Base-by-base conservation (phyloP, 768 basidiomycete species). In the Mycena indigotica region DNA sequence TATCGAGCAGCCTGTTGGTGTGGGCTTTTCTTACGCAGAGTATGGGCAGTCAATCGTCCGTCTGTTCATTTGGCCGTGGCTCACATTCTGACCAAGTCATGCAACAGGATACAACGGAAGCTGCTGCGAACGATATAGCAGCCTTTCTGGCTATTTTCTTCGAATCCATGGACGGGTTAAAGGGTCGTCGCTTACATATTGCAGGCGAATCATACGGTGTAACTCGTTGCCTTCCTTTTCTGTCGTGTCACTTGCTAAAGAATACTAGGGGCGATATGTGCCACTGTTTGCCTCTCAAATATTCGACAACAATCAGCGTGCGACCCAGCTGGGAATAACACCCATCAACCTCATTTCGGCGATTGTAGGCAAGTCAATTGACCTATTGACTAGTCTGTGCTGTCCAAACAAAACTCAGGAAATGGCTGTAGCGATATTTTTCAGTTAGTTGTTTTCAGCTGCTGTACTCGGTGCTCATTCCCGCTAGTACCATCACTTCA, bases 111-210 rank as follows among this genome's bases (percentile, higher is more conserved):
- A 82, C 77, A 13, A 81, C 82, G 0, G 77, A 80, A 61, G 78
- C 82, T 41, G 82, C 80, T 13, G 79, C 82, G 0, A 70, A 74
- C 39, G 83, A 85, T 55, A 76, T 85, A n/a, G 80, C 81, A 3
- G 78, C 81, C 0, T 84, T 85, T 58, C 68, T 84, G 0, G 72
- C 75, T 6, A 78, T 85, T 50, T 84, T 85, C 68, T 83, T 84
- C 49, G 81, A 84, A 56, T 73, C 76, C 26, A 84, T 84, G 66
- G 70, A 64, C 21, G 70, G 78, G 54, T 82, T 85, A 72, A 75
- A 81, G 59, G 81, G 81, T 2, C 70, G 82, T 1, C 59, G 66
- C 0, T 75, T 80, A 52, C 77, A 80, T 53, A 69, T 80, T 61
- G 69, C 75, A 0, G 78, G 79, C 6, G 77, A 85, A 68, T 83